These are phyloP conservation scores for Podospora pseudoanserina DNA, from an alignment of 495 filamentous ascomycete species.

Conservation along the genomic window DNA sequence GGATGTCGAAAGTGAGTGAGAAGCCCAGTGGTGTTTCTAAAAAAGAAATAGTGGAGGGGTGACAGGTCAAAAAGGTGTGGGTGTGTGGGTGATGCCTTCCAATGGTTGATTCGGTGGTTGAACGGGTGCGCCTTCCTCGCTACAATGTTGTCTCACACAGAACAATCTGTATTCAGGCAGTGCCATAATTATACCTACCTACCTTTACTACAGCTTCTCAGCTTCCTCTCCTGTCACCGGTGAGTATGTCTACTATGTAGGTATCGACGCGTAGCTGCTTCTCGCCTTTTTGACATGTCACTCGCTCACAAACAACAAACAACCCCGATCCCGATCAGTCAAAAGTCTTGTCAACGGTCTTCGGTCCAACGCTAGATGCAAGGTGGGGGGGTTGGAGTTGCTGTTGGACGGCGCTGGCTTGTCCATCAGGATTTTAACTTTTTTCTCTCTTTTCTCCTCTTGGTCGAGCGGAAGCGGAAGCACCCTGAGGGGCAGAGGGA, in stretches of 20 bases:
- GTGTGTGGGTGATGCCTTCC: neutral
- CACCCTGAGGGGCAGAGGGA: conserved; percentile 2
- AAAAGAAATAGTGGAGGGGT: conserved; percentile 14
- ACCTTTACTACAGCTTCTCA: neutral
- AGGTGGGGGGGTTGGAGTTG: neutral
- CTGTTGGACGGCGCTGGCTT: neutral
- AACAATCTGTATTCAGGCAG: neutral
- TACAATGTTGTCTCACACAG: neutral
- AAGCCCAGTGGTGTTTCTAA: conserved; percentile 16
- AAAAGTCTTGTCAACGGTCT: neutral
- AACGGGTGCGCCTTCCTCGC: neutral
- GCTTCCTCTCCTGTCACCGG: neutral
- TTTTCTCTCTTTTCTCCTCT: conserved; percentile 19
- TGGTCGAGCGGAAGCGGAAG: conserved; percentile 16
- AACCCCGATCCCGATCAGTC: neutral
- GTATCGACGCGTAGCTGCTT: neutral
- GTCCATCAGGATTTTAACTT: conserved; percentile 30
- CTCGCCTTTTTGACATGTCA: neutral
- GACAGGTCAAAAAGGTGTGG: neutral
- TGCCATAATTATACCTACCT: neutral
- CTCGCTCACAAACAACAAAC: neutral
- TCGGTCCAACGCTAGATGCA: neutral
- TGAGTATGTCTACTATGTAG: neutral
- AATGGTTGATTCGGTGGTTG: neutral
- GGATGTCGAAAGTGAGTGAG: neutral